phyloP scores from a whole-genome alignment of 441 rosid genomes.

The Brassica balearica region DNA sequence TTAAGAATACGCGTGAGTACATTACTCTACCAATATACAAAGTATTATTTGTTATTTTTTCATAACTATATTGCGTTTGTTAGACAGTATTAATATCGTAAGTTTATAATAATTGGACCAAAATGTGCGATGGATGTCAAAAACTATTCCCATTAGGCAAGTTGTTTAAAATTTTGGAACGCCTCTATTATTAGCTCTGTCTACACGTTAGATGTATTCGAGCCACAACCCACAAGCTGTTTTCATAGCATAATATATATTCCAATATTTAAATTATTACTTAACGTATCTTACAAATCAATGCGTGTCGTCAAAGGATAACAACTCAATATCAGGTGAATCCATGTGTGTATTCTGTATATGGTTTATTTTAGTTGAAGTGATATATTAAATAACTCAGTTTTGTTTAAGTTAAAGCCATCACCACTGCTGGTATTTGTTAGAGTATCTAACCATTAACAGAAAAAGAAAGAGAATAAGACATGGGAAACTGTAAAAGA shows the following conservation, averaged over 20 bases:
- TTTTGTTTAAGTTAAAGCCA: conserved; percentile 4
- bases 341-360: conserved; percentile 19
- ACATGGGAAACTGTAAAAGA: background rate
- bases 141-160: conserved; percentile 40
- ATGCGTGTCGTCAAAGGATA: conserved; percentile 38
- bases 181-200: conserved; percentile 33
- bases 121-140: conserved; percentile 27
- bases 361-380: background rate
- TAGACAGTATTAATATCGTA: conserved; percentile 14
- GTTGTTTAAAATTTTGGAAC: conserved; percentile 32
- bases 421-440: background rate
- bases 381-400: conserved; percentile 26
- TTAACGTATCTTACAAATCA: conserved; percentile 37
- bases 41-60: conserved; percentile 8
- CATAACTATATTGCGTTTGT: conserved; percentile 20
- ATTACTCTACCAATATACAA: background rate
- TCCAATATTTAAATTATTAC: conserved; percentile 13
- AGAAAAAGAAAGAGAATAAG: background rate
- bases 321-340: conserved; percentile 27
- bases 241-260: conserved; percentile 16
- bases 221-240: conserved; percentile 40
- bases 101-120: conserved; percentile 1
- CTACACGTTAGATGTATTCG: conserved; percentile 38
- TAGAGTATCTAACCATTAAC: background rate
- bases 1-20: conserved; percentile 8